Conservation (phyloP, 257 asterid species). For the Parsonsia alboflavescens region DNA sequence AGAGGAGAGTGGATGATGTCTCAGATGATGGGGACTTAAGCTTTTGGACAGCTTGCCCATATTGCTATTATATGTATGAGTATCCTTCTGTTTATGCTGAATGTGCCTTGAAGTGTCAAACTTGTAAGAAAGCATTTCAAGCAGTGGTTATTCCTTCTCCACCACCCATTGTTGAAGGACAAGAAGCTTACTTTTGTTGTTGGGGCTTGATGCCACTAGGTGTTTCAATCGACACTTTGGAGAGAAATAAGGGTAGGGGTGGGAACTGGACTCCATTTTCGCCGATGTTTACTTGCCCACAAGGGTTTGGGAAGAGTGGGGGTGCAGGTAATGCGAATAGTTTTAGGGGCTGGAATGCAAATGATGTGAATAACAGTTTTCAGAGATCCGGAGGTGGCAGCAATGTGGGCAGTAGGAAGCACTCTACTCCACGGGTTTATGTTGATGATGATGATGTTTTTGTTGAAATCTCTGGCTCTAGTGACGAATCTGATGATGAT, state of each 20-base stretch:
- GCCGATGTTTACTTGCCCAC: conserved; percentile 61
- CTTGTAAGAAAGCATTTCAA: conserved; percentile 79
- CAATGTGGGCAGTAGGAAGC: conserved; percentile 31
- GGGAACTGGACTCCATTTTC: conserved; percentile 79
- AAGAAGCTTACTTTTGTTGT: conserved; percentile 61
- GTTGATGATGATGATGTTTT: conserved; percentile 62
- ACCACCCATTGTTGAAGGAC: conserved; percentile 58
- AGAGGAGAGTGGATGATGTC: conserved; percentile 27
- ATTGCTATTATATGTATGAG: conserved; percentile 80
- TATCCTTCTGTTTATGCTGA: conserved; percentile 58
- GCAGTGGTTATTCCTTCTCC: conserved; percentile 64
- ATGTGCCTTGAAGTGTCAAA: conserved; percentile 67
- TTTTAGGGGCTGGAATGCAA: conserved; percentile 23
- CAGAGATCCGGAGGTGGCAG: conserved; percentile 16
- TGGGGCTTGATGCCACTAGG: conserved; percentile 78
- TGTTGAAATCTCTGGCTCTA: conserved; percentile 57
- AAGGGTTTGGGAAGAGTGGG: conserved; percentile 19
- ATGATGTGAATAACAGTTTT: conserved; percentile 12
- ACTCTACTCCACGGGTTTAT: conserved; percentile 50
- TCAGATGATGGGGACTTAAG: conserved; percentile 21
- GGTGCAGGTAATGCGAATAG: conserved; percentile 16
- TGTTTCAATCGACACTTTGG: conserved; percentile 35
- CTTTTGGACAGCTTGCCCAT: conserved; percentile 80
- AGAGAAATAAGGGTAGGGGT: conserved; percentile 31
- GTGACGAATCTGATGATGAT: conserved; percentile 62